Conservation (phyloP, 2,329 filamentous ascomycete species). For the Sporothrix phasma region DNA sequence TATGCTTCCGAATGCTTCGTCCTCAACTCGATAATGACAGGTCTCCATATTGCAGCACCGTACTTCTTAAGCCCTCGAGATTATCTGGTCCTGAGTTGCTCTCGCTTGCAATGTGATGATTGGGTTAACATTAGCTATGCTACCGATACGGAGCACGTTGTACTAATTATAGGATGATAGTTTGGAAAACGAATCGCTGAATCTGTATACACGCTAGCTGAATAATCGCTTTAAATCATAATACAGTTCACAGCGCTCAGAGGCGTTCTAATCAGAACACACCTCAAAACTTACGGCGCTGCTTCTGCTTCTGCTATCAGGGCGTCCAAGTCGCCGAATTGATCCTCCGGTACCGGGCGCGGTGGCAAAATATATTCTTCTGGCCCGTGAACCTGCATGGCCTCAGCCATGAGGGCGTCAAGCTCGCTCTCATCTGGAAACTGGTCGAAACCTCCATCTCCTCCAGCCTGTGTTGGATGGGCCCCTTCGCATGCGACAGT, state of each 20-base stretch:
- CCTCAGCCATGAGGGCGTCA: slow-evolving; percentile 44
- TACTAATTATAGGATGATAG: background rate
- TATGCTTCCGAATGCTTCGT: slow-evolving; percentile 10
- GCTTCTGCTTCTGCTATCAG: slow-evolving; percentile 32
- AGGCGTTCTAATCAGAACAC: background rate
- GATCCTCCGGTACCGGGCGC: slow-evolving; percentile 21
- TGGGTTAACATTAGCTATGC: background rate
- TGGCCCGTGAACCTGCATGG: slow-evolving; percentile 24
- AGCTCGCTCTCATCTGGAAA: slow-evolving; percentile 38
- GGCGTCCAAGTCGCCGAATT: slow-evolving; percentile 36
- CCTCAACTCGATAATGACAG: slow-evolving; percentile 8
- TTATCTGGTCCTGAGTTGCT: too few relatives aligned
- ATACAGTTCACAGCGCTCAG: background rate
- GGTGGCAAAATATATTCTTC: slow-evolving; percentile 11
- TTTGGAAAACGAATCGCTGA: background rate
- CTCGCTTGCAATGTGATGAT: background rate
- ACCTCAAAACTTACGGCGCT: background rate
- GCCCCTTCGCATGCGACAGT: background rate
- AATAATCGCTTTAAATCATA: background rate
- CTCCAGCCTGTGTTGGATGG: slow-evolving; percentile 7
- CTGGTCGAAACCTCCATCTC: background rate
- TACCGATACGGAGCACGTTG: too few relatives aligned
- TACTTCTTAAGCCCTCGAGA: background rate
- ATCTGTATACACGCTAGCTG: background rate
- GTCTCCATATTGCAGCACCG: slow-evolving; percentile 8